A percentile compares a stretch with the other conserved stretches of the same genome.
Conservation (phyloP, 108 stramenopile genomes). For the Skeletonema marinoi region DNA sequence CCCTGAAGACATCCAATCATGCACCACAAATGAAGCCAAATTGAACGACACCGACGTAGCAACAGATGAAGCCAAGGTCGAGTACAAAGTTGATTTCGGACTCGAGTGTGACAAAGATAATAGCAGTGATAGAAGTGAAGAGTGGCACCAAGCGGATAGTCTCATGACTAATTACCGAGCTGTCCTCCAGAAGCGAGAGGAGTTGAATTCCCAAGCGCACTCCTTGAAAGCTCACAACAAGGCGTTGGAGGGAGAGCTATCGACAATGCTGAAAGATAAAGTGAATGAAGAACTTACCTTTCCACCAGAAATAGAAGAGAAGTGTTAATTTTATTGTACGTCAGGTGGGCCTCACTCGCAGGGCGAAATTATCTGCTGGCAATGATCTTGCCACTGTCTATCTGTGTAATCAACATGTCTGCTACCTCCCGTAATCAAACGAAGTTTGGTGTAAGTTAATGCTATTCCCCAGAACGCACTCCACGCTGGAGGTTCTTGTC, state of each 20-base stretch:
- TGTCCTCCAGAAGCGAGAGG: conserved; percentile 39
- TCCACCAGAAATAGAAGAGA: background rate
- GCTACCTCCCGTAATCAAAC: no score
- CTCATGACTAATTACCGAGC: conserved; percentile 41
- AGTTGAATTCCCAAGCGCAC: conserved; percentile 13
- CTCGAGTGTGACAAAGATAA: background rate
- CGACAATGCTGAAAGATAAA: conserved; percentile 19
- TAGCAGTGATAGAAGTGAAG: conserved; percentile 27
- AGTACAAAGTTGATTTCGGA: background rate
- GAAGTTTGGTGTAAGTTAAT: no score
- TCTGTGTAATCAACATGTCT: no score
- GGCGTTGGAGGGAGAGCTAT: conserved; percentile 28
- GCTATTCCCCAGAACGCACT: no score
- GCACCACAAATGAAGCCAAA: conserved; percentile 3
- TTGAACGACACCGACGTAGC: background rate
- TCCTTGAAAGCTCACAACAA: conserved; percentile 15
- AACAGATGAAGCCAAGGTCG: background rate
- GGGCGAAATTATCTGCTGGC: no score
- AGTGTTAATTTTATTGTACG: background rate
- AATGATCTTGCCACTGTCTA: no score
- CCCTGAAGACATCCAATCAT: background rate
- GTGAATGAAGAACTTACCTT: background rate
- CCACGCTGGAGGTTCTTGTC: no score
- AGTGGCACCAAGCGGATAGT: conserved; percentile 46
- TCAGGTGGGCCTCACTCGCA: no score